phyloP scores from a whole-genome alignment of 2,329 filamentous ascomycete genomes.

The Cercospora canescens region DNA sequence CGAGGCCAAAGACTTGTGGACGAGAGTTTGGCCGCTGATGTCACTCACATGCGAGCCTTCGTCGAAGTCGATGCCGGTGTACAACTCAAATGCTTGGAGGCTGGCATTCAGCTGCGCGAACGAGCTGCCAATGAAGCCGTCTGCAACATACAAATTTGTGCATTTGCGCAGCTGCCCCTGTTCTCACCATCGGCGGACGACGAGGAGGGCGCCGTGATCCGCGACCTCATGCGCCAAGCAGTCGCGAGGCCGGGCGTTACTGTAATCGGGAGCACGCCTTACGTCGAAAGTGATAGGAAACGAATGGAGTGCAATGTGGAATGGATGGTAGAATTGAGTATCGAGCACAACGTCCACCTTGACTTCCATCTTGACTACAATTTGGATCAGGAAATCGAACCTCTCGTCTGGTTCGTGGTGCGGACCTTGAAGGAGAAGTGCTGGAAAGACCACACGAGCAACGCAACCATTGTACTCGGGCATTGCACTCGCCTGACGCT shows the following conservation, averaged over 20 bases:
- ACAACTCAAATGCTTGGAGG: conserved; percentile 56
- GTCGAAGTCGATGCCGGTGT: conserved; percentile 69
- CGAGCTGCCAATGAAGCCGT: conserved; percentile 49
- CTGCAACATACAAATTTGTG: conserved; percentile 66
- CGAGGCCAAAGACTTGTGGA: conserved; percentile 66
- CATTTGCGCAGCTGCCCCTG: conserved; percentile 70
- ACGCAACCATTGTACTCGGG: conserved; percentile 60
- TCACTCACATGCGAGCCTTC: conserved; percentile 69
- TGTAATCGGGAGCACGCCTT: conserved; percentile 67
- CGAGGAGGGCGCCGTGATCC: conserved; percentile 51
- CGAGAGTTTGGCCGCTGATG: conserved; percentile 63
- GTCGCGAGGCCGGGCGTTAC: conserved; percentile 49
- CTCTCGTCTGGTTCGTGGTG: conserved; percentile 58
- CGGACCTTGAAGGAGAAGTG: conserved; percentile 48
- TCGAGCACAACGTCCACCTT: conserved; percentile 56
- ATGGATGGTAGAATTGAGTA: conserved; percentile 61
- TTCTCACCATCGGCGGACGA: conserved; percentile 52
- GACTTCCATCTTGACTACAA: conserved; percentile 75
- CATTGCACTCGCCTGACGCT: conserved; percentile 69
- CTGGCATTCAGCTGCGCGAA: conserved; percentile 57
- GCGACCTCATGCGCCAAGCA: conserved; percentile 51
- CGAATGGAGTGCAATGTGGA: conserved; percentile 59
- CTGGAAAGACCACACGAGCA: conserved; percentile 49
- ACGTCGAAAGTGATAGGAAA: conserved; percentile 59
- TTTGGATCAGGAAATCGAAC: conserved; percentile 51